Conservation (phyloP, 768 basidiomycete species). For the Hebeloma cylindrosporum region DNA sequence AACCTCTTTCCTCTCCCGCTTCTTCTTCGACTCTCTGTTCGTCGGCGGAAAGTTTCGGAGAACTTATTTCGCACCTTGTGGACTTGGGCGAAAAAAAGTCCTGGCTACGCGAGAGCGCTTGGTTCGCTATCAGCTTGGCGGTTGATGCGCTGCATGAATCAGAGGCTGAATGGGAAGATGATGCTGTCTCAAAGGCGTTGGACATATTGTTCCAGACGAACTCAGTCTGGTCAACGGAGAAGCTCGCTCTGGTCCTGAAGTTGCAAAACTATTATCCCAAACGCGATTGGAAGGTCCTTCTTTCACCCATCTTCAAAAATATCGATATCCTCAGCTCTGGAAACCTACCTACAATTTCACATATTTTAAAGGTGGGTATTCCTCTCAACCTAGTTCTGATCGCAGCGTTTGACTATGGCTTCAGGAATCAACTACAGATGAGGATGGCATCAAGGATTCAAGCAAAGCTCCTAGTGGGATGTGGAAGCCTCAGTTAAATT, state of each 20-base stretch:
- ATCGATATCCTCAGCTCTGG: conserved; percentile 61
- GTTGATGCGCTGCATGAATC: conserved; percentile 59
- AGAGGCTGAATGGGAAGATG: conserved; percentile 67
- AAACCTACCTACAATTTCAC: conserved; percentile 75
- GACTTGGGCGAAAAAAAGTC: conserved; percentile 79
- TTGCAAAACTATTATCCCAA: conserved; percentile 62
- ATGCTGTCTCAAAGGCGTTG: conserved; percentile 54
- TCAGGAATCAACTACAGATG: conserved; percentile 60
- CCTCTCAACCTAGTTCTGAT: conserved; percentile 8
- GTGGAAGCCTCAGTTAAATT: conserved; percentile 92
- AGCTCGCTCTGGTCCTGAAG: conserved; percentile 75
- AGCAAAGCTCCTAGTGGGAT: conserved; percentile 51
- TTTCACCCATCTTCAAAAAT: conserved; percentile 77
- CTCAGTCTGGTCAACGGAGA: conserved; percentile 81
- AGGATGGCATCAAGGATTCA: conserved; percentile 48
- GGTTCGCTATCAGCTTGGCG: conserved; percentile 75
- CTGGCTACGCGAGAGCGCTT: conserved; percentile 89
- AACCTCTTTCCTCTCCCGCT: conserved; percentile 50
- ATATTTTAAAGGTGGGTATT: conserved; percentile 69
- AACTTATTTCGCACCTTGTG: conserved; percentile 60
- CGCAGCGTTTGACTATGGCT: no score
- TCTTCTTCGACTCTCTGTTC: conserved; percentile 56
- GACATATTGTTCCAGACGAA: conserved; percentile 54
- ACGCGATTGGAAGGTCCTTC: conserved; percentile 62
- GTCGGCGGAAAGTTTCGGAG: conserved; percentile 55